Evolutionary conservation across 1,284 basidiomycete species (phyloP), one percentile per base, ranked within the genome.

Genomic region (Melampsora larici-populina): DNA sequence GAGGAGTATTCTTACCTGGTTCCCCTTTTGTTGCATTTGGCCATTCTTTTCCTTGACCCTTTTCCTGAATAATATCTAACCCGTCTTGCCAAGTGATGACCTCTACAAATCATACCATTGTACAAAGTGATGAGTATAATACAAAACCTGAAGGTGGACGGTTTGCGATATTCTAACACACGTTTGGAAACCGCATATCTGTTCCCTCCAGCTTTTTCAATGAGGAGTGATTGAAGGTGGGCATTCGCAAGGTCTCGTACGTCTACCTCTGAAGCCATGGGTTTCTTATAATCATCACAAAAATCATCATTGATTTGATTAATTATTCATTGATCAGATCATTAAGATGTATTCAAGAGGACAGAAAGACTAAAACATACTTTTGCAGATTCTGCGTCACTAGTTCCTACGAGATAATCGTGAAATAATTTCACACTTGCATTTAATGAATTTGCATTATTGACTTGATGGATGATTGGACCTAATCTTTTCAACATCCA

Each of bases 221-320:
- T 86, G 49, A 86, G 84, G 0, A 90, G 84, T 0, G 89, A 88
- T 9, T 86, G 84, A 3, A 87, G 84, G 79, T 91, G 89, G 0
- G 87, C 88, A 7, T 86, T 83, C 0, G 88, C 89, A 26, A 90
- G 84, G 80, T 90, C 89, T 17, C 89, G 86, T 0, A 90, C 89
- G 79, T 90, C 89, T 48, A 89, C 86, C 29, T 21, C 33, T 31
- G 36, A 40, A 9, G n/a, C 29, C 29, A 65, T 9, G 9, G 63
- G 63, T 24, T 58, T 21, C 55, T 58, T 24, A 58, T 24, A n/a
- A 9, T 58, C 29, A 24, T n/a, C n/a, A n/a, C n/a, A n/a, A n/a
- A n/a, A n/a, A n/a, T n/a, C n/a, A n/a, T n/a, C n/a, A n/a, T n/a
- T n/a, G n/a, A n/a, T n/a, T n/a, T n/a, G n/a, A n/a, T n/a, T n/a